Evolutionary conservation across 768 basidiomycete species (phyloP).

Genomic region (Inosperma sp.): DNA sequence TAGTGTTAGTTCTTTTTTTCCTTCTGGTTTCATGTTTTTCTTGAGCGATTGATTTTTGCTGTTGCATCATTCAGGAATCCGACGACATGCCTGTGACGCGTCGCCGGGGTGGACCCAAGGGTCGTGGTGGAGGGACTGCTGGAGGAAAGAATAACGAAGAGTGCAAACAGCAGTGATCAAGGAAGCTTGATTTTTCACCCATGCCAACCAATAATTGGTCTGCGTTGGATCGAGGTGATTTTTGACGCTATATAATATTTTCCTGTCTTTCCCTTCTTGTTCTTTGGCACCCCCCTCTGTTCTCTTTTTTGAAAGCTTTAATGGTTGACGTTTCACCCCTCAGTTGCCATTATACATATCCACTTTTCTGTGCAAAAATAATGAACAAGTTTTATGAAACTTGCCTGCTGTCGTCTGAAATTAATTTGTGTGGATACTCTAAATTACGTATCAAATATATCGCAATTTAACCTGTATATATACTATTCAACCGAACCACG

Average conservation of each 20-base stretch:
- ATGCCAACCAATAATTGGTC: neutral
- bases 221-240: too few relatives aligned
- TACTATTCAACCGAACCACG: too few relatives aligned
- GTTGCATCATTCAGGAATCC: conserved; percentile 45
- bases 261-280: neutral
- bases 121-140: conserved; percentile 36
- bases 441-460: too few relatives aligned
- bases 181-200: neutral
- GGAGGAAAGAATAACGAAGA: conserved; percentile 65
- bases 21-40: neutral
- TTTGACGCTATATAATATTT: neutral
- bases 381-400: too few relatives aligned
- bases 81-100: conserved; percentile 61
- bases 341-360: too few relatives aligned
- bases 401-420: too few relatives aligned
- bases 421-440: too few relatives aligned
- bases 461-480: too few relatives aligned
- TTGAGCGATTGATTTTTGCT: conserved; percentile 8
- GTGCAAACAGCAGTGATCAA: conserved; percentile 83
- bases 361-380: too few relatives aligned
- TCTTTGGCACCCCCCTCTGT: neutral
- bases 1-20: conserved; percentile 36
- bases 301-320: too few relatives aligned
- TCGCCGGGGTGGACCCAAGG: conserved; percentile 56
- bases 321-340: too few relatives aligned